Conservation (phyloP, 129 eudicot genomes). For the Lactuca saligna region DNA sequence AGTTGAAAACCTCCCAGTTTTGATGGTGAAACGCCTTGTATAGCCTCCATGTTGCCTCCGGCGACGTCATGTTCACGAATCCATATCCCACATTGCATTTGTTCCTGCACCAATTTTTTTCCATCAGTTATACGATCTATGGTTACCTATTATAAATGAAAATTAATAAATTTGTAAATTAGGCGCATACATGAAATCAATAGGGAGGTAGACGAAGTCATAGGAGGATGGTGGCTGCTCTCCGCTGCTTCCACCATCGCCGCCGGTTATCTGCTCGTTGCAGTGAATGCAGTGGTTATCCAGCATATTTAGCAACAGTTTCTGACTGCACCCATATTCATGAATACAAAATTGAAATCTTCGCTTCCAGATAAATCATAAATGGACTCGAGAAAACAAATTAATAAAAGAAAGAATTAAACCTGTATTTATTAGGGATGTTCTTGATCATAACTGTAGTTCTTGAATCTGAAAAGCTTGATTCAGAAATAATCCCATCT, state of each 20-base stretch:
- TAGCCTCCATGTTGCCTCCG: constrained; percentile 81
- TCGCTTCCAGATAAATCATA: background rate
- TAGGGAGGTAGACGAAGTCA: constrained; percentile 93
- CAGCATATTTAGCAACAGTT: constrained; percentile 89
- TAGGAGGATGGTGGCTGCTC: constrained; percentile 76
- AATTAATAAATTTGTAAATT: background rate
- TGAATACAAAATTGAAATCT: background rate
- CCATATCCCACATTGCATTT: constrained; percentile 98
- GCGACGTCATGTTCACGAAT: constrained; percentile 94
- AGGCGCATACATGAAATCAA: constrained; percentile 72
- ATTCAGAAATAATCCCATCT: constrained; percentile 51
- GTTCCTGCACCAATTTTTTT: constrained; percentile 44
- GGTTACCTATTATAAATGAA: too few species aligned
- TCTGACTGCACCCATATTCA: constrained; percentile 63
- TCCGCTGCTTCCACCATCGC: constrained; percentile 8
- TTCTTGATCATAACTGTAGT: constrained; percentile 97
- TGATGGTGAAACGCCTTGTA: constrained; percentile 89
- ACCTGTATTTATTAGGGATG: constrained; percentile 99
- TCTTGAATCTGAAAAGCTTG: constrained; percentile 62
- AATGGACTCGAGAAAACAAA: background rate
- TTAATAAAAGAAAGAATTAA: background rate
- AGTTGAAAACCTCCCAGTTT: constrained; percentile 97
- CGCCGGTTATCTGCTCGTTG: constrained; percentile 68
- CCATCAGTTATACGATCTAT: background rate
- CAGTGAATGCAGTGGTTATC: constrained; percentile 97